phyloP scores from a whole-genome alignment of 2,329 filamentous ascomycete species.

The Fusarium nygamai region DNA sequence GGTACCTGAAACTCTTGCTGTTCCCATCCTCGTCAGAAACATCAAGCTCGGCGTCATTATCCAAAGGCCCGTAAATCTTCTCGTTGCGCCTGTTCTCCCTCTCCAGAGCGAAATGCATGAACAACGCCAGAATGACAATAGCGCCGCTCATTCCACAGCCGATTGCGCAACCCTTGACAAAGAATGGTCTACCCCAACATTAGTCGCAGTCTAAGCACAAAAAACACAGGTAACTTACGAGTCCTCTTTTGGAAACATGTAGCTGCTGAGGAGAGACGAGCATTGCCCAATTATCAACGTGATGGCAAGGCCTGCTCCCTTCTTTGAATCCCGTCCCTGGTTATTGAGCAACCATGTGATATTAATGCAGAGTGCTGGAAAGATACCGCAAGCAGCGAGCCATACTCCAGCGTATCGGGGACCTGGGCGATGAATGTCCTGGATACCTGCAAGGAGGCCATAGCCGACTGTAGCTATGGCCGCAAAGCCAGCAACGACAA shows the following conservation, averaged over 20 bases:
- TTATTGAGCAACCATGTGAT: slow-evolving; percentile 32
- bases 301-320: slow-evolving; percentile 14
- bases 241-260: slow-evolving; percentile 21
- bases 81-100: slow-evolving; percentile 17
- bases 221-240: not conserved
- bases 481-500: not conserved
- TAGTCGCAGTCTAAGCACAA: accelerated
- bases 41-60: not conserved
- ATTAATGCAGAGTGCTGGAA: slow-evolving; percentile 8
- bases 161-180: slow-evolving; percentile 19
- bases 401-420: slow-evolving; percentile 22
- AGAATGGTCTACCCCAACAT: not conserved
- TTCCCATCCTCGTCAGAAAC: too few relatives aligned
- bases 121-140: slow-evolving; percentile 1
- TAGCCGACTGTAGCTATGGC: not conserved
- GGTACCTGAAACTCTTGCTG: slow-evolving; percentile 4
- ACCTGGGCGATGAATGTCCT: not conserved
- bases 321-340: slow-evolving; percentile 25
- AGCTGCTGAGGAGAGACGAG: slow-evolving; percentile 28
- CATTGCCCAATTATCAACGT: slow-evolving; percentile 19
- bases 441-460: not conserved
- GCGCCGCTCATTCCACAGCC: slow-evolving; percentile 15
- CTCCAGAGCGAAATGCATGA: slow-evolving; percentile 4
- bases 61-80: not conserved
- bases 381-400: slow-evolving; percentile 19